Evolutionary conservation across 2,329 filamentous ascomycete species (phyloP).

Genomic region (Aspergillus niger): DNA sequence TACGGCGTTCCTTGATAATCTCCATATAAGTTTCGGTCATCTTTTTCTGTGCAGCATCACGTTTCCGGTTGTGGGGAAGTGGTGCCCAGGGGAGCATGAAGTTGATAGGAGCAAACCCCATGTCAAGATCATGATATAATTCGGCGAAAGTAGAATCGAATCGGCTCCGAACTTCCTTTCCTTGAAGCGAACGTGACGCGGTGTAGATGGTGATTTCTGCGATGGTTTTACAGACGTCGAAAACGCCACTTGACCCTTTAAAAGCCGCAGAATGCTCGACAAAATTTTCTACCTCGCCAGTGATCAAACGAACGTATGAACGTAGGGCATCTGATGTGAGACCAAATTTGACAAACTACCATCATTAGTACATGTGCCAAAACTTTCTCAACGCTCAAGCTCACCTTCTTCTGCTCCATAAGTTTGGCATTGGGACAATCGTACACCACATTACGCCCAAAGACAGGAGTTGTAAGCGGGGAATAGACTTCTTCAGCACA

Average conservation of each 20-base stretch:
- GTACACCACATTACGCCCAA: constrained; percentile 85
- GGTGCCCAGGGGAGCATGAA: constrained; percentile 88
- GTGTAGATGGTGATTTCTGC: constrained; percentile 89
- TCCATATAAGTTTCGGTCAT: constrained; percentile 81
- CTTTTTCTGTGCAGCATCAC: constrained; percentile 76
- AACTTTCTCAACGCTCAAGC: constrained; percentile 16
- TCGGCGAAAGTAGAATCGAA: constrained; percentile 80
- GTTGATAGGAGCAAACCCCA: constrained; percentile 86
- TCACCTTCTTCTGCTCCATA: constrained; percentile 94
- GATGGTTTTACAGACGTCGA: constrained; percentile 74
- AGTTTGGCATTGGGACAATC: constrained; percentile 89
- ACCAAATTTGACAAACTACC: constrained; percentile 64
- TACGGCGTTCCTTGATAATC: constrained; percentile 73
- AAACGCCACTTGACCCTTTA: constrained; percentile 67
- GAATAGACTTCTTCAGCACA: constrained; percentile 90
- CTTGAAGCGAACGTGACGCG: constrained; percentile 81
- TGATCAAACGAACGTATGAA: constrained; percentile 77
- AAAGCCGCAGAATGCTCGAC: constrained; percentile 68
- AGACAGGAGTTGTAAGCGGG: constrained; percentile 69
- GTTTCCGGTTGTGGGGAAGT: constrained; percentile 81
- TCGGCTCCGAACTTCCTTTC: constrained; percentile 75
- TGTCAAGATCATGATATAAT: constrained; percentile 85
- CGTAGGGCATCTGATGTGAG: constrained; percentile 63
- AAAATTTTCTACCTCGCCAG: constrained; percentile 71
- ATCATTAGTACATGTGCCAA: constrained; percentile 25